Base-by-base conservation (phyloP, 2,329 filamentous ascomycete species). In the Ascosphaera pollenicola region DNA sequence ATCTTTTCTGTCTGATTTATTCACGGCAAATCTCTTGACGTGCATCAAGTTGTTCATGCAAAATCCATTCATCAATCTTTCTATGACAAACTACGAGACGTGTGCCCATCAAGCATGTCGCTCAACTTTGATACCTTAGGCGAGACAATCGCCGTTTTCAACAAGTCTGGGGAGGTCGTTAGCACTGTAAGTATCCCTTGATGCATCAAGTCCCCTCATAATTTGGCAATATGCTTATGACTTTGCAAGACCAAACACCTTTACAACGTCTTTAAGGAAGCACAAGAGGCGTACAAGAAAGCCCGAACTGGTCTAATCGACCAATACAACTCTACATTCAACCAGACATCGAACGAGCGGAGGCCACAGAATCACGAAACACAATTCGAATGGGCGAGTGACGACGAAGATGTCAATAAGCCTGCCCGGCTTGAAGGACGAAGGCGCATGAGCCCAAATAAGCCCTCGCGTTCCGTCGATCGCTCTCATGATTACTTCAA, bases 211-310 rank as follows among this genome's bases (percentile, higher is more conserved):
- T n/a, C n/a, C n/a, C 21, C 10, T 24, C 21, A 24, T 24, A 24
- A 5, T 4, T 24, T 4, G 10, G 10, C 21, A 10, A 5, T 24
- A 5, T 4, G 21, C 21, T 24, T 4, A 24, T 24, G 4, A 24
- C n/a, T 24, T 24, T 24, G 21, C 21, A 51, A 91, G 83, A 83
- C 83, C 52, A 93, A 91, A 61, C 81, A 93, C 49, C 65, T 95
- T 17, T 71, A 91, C 52, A 77, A 75, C 54, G 78, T 94, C 52
- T 91, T 92, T 67, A 92, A 83, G 56, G 84, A 94, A 54, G 87
- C 85, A 45, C 83, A 82, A 54, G 73, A 76, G 40, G 80, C 81
- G 42, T 95, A 95, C 59, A 15, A 35, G 13, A 35, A 35, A 13
- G 32, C 32, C 32, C 32, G 32, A 8, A 35, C 32, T 5, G 32